Base-by-base conservation (phyloP, 345 rosid species). In the Salix caprea region DNA sequence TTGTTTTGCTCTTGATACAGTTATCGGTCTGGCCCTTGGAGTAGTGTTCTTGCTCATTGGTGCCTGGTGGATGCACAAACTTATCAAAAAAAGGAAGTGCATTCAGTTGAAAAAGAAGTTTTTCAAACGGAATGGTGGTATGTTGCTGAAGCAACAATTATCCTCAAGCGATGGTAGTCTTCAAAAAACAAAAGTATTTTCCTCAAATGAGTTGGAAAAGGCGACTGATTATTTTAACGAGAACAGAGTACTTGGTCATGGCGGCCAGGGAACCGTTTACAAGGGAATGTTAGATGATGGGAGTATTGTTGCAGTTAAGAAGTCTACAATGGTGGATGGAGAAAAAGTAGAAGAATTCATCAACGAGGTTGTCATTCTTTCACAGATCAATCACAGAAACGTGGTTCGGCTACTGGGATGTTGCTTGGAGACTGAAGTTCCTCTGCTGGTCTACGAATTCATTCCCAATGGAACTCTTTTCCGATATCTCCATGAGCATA, bases 311-410 rank as follows among this genome's bases (percentile, higher is more conserved):
- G 81, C 81, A 13, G 73, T 78, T 0, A 78, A 73, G 36, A 73
- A 62, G 40, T 78, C 77, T 5, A 73, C 24, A 4, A 16, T 52
- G 3, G 42, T 67, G 1, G 74, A 61, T 3, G 60, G 30, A 50
- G 72, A 5, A 10, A 67, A 79, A 5, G 30, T 74, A 0, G 70
- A 73, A 15, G 64, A 73, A 15, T 79, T 79, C 8, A 73, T 78
- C 14, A 73, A 73, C 26, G 74, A 73, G 28, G 74, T 76, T 5
- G 78, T 58, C 8, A 62, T 76, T 28, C 73, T 76, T 3, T 69
- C 79, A 7, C 79, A 76, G 24, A 70, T 76, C 6, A 76, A 32
- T 32, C 79, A 76, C n/a, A 26, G 79, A 4, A 76, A 76, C 56
- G 72, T 76, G 28, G 79, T 76, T 16, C 46, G 32, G 69, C 68